Conservation (phyloP, 1,284 basidiomycete species). For the Irpex sp. region DNA sequence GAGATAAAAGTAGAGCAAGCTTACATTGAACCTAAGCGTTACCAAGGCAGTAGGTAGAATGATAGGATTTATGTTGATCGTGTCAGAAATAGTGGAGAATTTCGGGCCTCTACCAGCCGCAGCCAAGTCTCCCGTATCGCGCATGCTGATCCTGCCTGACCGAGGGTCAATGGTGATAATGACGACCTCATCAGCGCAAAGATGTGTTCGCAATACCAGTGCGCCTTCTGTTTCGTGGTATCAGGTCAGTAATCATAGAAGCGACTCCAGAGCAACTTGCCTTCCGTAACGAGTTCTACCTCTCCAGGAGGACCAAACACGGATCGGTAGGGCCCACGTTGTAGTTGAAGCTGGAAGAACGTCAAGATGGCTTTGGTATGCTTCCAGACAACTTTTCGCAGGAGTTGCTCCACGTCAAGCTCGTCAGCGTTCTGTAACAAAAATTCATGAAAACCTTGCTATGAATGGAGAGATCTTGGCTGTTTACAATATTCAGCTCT, state of each 20-base stretch:
- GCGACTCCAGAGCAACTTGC: constrained; percentile 30
- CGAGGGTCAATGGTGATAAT: constrained; percentile 69
- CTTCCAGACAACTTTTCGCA: constrained; percentile 53
- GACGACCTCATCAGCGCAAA: constrained; percentile 72
- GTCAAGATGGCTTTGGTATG: constrained; percentile 60
- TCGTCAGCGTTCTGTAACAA: constrained; percentile 52
- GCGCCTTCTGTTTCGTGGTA: constrained; percentile 36
- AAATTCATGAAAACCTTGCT: not conserved
- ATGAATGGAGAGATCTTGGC: not conserved
- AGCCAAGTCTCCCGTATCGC: constrained; percentile 73
- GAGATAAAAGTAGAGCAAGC: constrained; percentile 16
- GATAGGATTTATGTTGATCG: constrained; percentile 61
- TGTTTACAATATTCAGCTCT: constrained; percentile 45
- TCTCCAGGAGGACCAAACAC: constrained; percentile 62
- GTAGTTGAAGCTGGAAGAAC: constrained; percentile 50
- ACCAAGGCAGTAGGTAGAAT: constrained; percentile 50
- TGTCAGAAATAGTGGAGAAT: constrained; percentile 51
- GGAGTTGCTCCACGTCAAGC: constrained; percentile 66
- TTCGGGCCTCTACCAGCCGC: constrained; percentile 63
- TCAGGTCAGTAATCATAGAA: not conserved
- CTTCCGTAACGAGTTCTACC: constrained; percentile 48
- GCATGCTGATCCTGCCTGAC: constrained; percentile 66
- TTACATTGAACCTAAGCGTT: constrained; percentile 52
- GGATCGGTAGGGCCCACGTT: constrained; percentile 40
- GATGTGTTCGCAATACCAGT: constrained; percentile 57